phyloP scores from a whole-genome alignment of 495 filamentous ascomycete genomes.

The Penicillium antarcticum region DNA sequence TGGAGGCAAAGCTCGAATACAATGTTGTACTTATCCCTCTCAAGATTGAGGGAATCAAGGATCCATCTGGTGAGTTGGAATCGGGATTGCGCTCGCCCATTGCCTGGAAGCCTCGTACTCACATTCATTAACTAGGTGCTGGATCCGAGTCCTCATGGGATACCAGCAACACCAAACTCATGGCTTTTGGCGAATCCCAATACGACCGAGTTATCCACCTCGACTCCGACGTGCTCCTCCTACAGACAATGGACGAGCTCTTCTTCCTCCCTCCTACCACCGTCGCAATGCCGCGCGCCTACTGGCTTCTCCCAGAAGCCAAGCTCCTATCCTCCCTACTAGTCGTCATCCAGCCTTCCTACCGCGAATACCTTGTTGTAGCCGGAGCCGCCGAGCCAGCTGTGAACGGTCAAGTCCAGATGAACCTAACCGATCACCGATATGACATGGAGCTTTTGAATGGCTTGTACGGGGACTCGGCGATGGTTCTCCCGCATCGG shows the following conservation, averaged over 20 bases:
- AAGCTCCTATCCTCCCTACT: constrained; percentile 58
- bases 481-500: constrained; percentile 72
- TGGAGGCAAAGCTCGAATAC: constrained; percentile 58
- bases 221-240: constrained; percentile 64
- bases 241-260: constrained; percentile 68
- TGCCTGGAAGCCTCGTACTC: not conserved
- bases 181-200: constrained; percentile 66
- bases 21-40: constrained; percentile 60
- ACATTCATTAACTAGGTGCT: constrained; percentile 2
- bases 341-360: constrained; percentile 62
- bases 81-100: not conserved
- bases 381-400: constrained; percentile 35
- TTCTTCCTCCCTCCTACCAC: constrained; percentile 63
- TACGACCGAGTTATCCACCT: constrained; percentile 66
- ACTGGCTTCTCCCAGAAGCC: constrained; percentile 59
- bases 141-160: constrained; percentile 48
- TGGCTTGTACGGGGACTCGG: constrained; percentile 59
- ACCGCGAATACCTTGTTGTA: constrained; percentile 49
- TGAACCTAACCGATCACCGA: constrained; percentile 28
- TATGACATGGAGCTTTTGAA: constrained; percentile 80
- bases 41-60: constrained; percentile 47
- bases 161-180: constrained; percentile 64
- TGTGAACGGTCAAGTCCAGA: constrained; percentile 32
- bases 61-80: constrained; percentile 30
- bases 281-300: constrained; percentile 66